Evolutionary conservation across 1,139 yeast genomes (phyloP).

Genomic region (Arxiozyma slooffiae): DNA sequence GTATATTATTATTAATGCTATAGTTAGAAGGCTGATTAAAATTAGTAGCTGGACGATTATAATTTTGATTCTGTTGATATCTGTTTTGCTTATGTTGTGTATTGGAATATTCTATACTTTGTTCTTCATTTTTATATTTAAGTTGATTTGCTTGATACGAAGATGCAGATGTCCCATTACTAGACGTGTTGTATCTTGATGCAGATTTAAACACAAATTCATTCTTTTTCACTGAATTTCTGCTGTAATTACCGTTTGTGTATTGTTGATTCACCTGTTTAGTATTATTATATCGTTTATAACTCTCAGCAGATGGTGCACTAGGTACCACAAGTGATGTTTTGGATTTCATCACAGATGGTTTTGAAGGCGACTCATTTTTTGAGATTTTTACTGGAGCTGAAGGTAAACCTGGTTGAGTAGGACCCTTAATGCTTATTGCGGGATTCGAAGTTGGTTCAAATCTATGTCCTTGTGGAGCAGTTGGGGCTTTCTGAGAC

Average conservation of each 20-base stretch:
- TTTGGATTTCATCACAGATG: not conserved
- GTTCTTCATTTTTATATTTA: not conserved
- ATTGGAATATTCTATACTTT: not conserved
- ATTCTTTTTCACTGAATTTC: not conserved
- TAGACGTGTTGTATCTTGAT: not conserved
- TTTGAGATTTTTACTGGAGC: not conserved
- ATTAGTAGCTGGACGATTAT: not conserved
- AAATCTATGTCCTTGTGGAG: constrained; percentile 27
- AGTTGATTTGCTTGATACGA: not conserved
- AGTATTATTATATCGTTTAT: not conserved
- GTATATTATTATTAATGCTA: not conserved
- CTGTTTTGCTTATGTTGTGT: not conserved
- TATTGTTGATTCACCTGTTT: not conserved
- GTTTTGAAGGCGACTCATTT: not conserved
- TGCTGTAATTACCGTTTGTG: not conserved
- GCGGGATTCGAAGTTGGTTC: constrained; percentile 9
- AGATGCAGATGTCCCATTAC: not conserved
- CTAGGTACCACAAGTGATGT: not conserved
- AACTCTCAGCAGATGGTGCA: constrained; percentile 1
- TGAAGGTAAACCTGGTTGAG: not conserved
- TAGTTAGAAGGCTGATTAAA: not conserved
- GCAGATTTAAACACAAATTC: not conserved
- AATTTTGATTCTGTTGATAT: not conserved
- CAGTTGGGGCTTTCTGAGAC: constrained; percentile 29
- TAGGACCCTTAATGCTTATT: not conserved